Percentiles rank a stretch among this genome's conserved stretches.
Conservation (phyloP, 164 flowering plant species). For the Chimonanthus salicifolius region DNA sequence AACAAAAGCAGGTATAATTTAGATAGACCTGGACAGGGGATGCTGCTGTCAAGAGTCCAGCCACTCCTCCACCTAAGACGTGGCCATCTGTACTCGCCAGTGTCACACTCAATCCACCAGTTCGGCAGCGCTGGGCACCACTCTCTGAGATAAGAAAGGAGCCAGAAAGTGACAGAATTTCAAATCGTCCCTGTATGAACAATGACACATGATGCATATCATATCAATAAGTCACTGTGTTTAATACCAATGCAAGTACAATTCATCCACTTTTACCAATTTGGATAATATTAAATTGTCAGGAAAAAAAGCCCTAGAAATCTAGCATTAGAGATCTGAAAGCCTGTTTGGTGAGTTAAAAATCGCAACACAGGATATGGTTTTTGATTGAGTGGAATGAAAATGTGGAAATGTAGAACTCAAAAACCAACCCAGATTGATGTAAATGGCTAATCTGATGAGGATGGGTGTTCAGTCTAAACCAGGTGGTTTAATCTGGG, state of each 20-base stretch:
- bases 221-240: not conserved
- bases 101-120: conserved; percentile 80
- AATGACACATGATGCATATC: not conserved
- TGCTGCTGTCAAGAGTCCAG: conserved; percentile 83
- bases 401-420: not conserved
- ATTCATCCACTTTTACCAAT: not conserved
- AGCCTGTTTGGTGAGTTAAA: too few relatives aligned
- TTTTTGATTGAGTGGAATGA: not conserved
- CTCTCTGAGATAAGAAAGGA: conserved; percentile 65
- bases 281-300: too few relatives aligned
- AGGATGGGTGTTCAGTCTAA: too few relatives aligned
- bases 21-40: conserved; percentile 71
- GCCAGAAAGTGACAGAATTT: conserved; percentile 80
- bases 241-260: not conserved
- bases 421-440: not conserved
- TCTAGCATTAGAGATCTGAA: too few relatives aligned
- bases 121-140: conserved; percentile 73
- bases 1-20: not conserved
- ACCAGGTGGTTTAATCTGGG: too few relatives aligned
- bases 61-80: conserved; percentile 84
- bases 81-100: conserved; percentile 90
- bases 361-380: not conserved
- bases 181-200: conserved; percentile 72
- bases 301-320: too few relatives aligned
- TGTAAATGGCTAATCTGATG: not conserved